These are phyloP conservation scores for Vigna trinervia DNA, from an alignment of 306 rosid species.

Conservation along the genomic window DNA sequence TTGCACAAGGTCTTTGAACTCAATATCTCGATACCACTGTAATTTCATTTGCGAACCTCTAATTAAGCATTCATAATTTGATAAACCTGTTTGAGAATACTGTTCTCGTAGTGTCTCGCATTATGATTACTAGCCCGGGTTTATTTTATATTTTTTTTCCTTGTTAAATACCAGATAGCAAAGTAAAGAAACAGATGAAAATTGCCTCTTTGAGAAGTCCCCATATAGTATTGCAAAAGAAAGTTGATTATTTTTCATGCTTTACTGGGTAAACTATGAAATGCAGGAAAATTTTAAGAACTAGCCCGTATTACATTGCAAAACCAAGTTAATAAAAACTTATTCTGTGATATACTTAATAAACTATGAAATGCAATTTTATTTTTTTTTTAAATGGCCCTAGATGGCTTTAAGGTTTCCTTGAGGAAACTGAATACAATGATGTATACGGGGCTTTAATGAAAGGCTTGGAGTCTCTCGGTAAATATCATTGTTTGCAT, in stretches of 20 bases:
- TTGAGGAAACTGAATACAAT: constrained; percentile 31
- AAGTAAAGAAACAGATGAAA: constrained; percentile 6
- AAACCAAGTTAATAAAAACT: neutral
- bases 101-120: neutral
- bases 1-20: constrained; percentile 29
- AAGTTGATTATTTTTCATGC: neutral
- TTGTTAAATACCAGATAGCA: constrained; percentile 7
- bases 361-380: neutral
- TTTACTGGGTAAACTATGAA: constrained; percentile 4
- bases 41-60: constrained; percentile 12
- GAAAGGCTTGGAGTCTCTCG: constrained; percentile 29
- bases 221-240: neutral
- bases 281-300: neutral
- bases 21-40: constrained; percentile 18
- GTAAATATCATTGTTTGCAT: constrained; percentile 15
- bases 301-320: neutral
- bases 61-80: constrained; percentile 30
- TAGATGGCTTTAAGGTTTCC: constrained; percentile 28
- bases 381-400: neutral
- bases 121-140: neutral
- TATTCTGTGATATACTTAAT: neutral
- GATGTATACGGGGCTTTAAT: constrained; percentile 28
- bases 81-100: constrained; percentile 29
- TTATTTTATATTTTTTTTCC: neutral
- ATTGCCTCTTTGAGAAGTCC: constrained; percentile 31